Base-by-base conservation (phyloP, 345 rosid genomes). In the Aquilaria sinensis region DNA sequence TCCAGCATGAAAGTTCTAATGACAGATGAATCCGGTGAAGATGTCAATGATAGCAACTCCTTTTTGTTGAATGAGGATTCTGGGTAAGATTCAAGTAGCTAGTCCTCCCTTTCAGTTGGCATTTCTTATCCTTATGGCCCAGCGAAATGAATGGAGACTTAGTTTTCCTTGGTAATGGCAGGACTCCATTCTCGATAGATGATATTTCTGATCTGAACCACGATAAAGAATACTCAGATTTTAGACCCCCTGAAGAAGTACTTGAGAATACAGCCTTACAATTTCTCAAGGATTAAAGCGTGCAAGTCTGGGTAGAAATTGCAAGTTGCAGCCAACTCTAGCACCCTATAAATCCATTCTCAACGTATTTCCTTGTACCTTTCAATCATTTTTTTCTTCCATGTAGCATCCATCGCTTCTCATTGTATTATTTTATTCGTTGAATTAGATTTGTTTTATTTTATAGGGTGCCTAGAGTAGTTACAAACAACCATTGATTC, bases 151-250 rank as follows among this genome's bases (percentile, higher is more conserved):
- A 37, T 37, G 43, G 43, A 23, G 23, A 3, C 43, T 37, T 37
- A 37, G 43, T 37, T 37, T 37, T 64, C 10, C 15, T 29, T 47
- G 51, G 4, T 54, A 29, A 60, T 56, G 64, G 68, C 84, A 90
- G 97, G 77, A 88, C 88, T 60, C 97, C 96, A 6, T 94, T 90
- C 80, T 83, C 92, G 2, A 72, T 80, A 6, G 99, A 94, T 3
- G 99, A 90, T 32, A 70, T 90, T 33, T 56, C 86, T 1, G 73
- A 51, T 72, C 70, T 81, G 37, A 51, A 77, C 60, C 72, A 83
- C 66, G 90, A 75, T 63, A 88, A 67, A 63, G 97, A 90, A 56
- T 86, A 86, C 52, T 58, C 74, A 23, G 80, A 75, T 48, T 88
- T 85, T 47, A 73, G 82, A 70, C 74, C 95, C 9, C 88, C 89